Percentiles rank a stretch among this genome's conserved stretches.
phyloP scores from a whole-genome alignment of 345 rosid genomes.

The Lepidium sativum region DNA sequence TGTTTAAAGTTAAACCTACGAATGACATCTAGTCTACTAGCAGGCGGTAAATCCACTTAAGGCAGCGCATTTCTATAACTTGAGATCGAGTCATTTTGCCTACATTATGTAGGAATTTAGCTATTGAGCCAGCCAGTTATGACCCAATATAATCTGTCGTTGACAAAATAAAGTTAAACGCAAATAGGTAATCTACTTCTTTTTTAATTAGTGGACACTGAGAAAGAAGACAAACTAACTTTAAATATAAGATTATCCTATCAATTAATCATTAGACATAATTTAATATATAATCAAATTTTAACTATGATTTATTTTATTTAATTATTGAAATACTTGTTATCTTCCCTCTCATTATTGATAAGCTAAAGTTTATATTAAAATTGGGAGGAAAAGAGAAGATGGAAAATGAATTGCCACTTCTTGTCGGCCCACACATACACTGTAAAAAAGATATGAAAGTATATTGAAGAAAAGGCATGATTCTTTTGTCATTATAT shows the following conservation, averaged over 20 bases:
- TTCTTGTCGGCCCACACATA: constrained; percentile 16
- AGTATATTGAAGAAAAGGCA: neutral
- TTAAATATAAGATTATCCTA: neutral
- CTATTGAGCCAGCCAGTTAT: too few relatives aligned
- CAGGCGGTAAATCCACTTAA: too few relatives aligned
- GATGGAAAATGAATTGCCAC: constrained; percentile 16
- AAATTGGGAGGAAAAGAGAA: neutral
- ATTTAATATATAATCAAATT: neutral
- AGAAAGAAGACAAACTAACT: neutral
- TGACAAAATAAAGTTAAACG: too few relatives aligned
- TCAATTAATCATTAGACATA: neutral
- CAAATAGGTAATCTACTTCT: neutral
- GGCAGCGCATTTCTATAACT: too few relatives aligned
- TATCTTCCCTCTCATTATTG: neutral
- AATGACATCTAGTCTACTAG: too few relatives aligned
- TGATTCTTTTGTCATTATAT: constrained; percentile 20
- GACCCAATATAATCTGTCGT: too few relatives aligned
- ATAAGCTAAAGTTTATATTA: neutral
- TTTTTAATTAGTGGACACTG: neutral
- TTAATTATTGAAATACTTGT: neutral
- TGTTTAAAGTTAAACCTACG: too few relatives aligned
- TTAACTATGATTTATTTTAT: neutral
- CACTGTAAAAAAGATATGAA: neutral
- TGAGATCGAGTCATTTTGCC: too few relatives aligned
- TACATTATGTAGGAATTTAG: too few relatives aligned